These are phyloP conservation scores for Terana coerulea DNA, from an alignment of 768 basidiomycete species.

Conservation along the genomic window DNA sequence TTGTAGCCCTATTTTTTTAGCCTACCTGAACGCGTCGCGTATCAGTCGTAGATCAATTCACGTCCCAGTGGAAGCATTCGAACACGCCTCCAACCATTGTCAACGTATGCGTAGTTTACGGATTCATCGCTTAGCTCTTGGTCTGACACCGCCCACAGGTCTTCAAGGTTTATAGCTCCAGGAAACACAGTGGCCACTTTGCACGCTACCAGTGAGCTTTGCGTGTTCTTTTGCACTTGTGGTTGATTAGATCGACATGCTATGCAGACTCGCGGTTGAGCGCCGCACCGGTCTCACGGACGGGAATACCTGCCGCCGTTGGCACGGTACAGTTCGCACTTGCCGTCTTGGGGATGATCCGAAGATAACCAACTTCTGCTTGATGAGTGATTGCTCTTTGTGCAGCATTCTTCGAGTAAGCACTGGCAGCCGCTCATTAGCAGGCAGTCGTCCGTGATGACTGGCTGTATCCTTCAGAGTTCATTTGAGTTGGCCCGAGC, in stretches of 20 bases:
- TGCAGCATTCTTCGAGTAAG: slow-evolving; percentile 23
- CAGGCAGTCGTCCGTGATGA: slow-evolving; percentile 12
- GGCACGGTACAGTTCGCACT: slow-evolving; percentile 24
- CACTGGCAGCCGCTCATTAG: neutral
- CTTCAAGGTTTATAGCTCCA: slow-evolving; percentile 11
- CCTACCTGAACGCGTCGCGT: neutral
- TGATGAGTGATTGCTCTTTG: slow-evolving; percentile 13
- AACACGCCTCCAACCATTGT: no score
- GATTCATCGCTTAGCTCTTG: no score
- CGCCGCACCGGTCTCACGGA: neutral
- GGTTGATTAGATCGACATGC: neutral
- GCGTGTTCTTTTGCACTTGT: neutral
- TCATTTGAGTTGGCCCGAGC: slow-evolving; percentile 2
- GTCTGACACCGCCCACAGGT: neutral
- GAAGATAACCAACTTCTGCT: slow-evolving; percentile 13
- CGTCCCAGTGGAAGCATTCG: slow-evolving; percentile 17
- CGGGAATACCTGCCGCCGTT: slow-evolving; percentile 24
- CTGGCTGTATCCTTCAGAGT: slow-evolving; percentile 11
- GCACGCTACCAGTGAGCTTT: slow-evolving; percentile 18
- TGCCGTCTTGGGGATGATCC: slow-evolving; percentile 22
- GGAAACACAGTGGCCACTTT: slow-evolving; percentile 15
- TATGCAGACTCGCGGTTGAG: slow-evolving; percentile 10
- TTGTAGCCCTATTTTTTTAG: neutral
- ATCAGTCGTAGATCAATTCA: slow-evolving; percentile 20
- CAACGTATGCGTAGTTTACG: no score